Conservation (phyloP, 2,329 filamentous ascomycete species). For the Capronia epimyces region DNA sequence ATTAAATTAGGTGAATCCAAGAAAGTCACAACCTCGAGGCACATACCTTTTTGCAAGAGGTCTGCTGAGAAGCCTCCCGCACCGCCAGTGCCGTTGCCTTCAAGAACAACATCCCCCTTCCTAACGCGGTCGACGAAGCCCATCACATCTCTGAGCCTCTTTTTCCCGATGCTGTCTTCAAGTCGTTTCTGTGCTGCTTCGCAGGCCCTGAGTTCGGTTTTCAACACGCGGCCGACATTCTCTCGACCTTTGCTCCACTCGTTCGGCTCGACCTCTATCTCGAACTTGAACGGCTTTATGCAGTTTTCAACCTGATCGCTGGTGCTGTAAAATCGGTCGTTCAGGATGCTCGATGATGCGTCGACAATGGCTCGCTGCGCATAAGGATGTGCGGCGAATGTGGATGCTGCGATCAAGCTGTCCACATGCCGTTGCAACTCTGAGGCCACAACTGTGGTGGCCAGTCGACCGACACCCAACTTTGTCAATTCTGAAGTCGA, state of each 20-base stretch:
- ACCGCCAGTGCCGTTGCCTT: constrained; percentile 75
- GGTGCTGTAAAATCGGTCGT: constrained; percentile 93
- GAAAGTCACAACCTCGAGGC: constrained; percentile 3
- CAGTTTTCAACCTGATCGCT: constrained; percentile 98
- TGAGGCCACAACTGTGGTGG: constrained; percentile 83
- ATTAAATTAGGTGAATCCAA: constrained; percentile 16
- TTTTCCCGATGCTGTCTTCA: constrained; percentile 70
- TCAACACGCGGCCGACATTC: constrained; percentile 73
- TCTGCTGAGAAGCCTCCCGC: constrained; percentile 90
- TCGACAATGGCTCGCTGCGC: constrained; percentile 89
- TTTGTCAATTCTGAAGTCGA: constrained; percentile 88
- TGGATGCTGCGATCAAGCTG: constrained; percentile 68
- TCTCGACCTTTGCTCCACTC: constrained; percentile 86
- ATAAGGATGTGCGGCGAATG: constrained; percentile 84
- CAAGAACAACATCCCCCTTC: constrained; percentile 76
- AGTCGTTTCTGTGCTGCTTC: constrained; percentile 70
- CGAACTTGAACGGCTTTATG: constrained; percentile 97
- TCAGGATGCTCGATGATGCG: constrained; percentile 81
- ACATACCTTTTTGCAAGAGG: constrained; percentile 71
- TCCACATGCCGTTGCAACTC: constrained; percentile 84
- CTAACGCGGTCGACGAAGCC: constrained; percentile 83
- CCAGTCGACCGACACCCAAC: constrained; percentile 83
- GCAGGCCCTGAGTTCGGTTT: constrained; percentile 78
- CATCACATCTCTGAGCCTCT: constrained; percentile 86
- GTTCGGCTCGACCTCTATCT: constrained; percentile 85